Conservation (phyloP, 495 filamentous ascomycete species). For the Daldinia childiae region DNA sequence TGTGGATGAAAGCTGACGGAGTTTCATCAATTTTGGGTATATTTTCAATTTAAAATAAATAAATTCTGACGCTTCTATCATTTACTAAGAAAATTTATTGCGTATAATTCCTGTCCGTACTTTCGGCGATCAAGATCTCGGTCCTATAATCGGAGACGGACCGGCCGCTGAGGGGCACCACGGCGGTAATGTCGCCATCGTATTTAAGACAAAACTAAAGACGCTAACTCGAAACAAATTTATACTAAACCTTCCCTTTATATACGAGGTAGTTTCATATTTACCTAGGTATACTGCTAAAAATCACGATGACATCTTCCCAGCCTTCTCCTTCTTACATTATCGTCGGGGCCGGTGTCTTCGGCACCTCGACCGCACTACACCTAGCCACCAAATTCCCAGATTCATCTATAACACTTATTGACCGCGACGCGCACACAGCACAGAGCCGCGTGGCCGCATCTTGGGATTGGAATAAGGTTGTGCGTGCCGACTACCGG, state of each 20-base stretch:
- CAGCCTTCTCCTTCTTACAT: slow-evolving; percentile 55
- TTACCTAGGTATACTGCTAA: too few relatives aligned
- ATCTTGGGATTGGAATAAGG: slow-evolving; percentile 75
- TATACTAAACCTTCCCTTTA: not conserved
- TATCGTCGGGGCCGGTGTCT: slow-evolving; percentile 72
- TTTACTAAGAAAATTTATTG: not conserved
- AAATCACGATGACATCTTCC: slow-evolving; percentile 35
- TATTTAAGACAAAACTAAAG: not conserved
- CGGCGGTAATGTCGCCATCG: slow-evolving; percentile 10
- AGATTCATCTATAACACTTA: slow-evolving; percentile 60
- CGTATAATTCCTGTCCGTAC: not conserved
- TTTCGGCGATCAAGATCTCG: slow-evolving; percentile 24
- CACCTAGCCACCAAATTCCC: slow-evolving; percentile 64
- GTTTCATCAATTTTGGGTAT: not conserved
- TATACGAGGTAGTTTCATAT: not conserved
- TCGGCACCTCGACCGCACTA: slow-evolving; percentile 72
- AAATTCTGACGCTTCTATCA: too few relatives aligned
- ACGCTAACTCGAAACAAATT: not conserved
- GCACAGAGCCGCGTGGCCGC: slow-evolving; percentile 59
- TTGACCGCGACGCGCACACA: slow-evolving; percentile 64
- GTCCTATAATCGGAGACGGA: slow-evolving; percentile 21
- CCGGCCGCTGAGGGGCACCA: slow-evolving; percentile 25
- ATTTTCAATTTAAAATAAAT: too few relatives aligned
- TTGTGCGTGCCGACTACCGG: slow-evolving; percentile 72
- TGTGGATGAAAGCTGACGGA: not conserved